Base-by-base conservation (phyloP, 352 stramenopile species). In the Ophiocytium majus region DNA sequence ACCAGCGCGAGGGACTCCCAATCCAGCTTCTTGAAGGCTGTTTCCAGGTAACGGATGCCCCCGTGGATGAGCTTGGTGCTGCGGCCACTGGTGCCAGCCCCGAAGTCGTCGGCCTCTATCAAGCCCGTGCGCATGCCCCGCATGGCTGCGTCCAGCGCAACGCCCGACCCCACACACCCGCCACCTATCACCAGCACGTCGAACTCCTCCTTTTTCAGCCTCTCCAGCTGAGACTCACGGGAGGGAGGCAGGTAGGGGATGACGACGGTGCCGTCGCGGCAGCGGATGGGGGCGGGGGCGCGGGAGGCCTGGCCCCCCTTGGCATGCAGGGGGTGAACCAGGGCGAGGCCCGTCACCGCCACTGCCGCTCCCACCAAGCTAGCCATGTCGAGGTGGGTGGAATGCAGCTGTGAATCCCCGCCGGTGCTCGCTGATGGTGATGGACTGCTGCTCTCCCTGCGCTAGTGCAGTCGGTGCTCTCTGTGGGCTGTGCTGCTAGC, bases 11-110 rank as follows among this genome's bases (percentile, higher is more conserved):
- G 79, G 80, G 66, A 83, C 14, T 92, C 88, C 78, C 94, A 94
- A 90, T 98, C 94, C 33, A 96, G 86, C 66, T 97, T 95, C 90
- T 94, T 93, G 89, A 98, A 97, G 19, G 95, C 95, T n/a, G 94
- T 95, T 89, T 98, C 95, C 43, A 98, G 89, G 90, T 98, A 98
- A 1, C 95, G 93, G 83, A 98, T 97, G 82, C 95, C 95, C 74
- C 95, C 95, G 90, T 98, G 95, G 86, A 98, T 97, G 63, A 98
- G 93, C 91, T 98, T 98, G 71, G 95, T 98, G 34, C 94, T 97
- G 83, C 95, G 91, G 14, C 94, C 93, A 0, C 94, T 97, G 33
- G 95, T 98, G 82, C 95, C 95, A 0, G 94, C 92, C 28, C 92
- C 93, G 89, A 98, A 98, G 90, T 98, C 95, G 80, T 92, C 91